These are phyloP conservation scores for Entophlyctis helioformis DNA, from an alignment of 192 early-diverging fungal genomes.

Conservation along the genomic window DNA sequence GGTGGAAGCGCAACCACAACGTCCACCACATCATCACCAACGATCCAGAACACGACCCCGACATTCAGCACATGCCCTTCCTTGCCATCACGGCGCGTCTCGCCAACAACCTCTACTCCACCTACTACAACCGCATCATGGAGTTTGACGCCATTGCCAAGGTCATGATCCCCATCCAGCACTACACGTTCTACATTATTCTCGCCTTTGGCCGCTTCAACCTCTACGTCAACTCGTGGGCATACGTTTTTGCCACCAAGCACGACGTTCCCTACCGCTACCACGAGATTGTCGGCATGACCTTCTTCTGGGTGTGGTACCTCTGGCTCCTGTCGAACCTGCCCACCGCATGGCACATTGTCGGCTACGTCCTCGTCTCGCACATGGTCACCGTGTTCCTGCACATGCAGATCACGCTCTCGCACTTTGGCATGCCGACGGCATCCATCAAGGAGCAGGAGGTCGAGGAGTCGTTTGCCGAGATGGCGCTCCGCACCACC, in stretches of 20 bases:
- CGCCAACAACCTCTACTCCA: constrained; percentile 74
- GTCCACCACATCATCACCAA: constrained; percentile 97
- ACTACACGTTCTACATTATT: constrained; percentile 76
- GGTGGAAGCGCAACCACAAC: constrained; percentile 98
- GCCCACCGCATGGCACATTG: constrained; percentile 48
- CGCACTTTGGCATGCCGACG: constrained; percentile 86
- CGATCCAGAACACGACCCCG: constrained; percentile 87
- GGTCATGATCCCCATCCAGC: constrained; percentile 70
- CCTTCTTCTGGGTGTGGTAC: constrained; percentile 73
- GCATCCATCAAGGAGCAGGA: constrained; percentile 31
- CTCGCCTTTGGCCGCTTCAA: constrained; percentile 90
- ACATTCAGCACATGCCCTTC: constrained; percentile 97
- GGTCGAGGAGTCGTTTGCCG: constrained; percentile 65
- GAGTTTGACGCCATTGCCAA: constrained; percentile 65
- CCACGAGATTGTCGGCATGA: constrained; percentile 64
- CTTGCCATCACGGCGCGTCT: constrained; percentile 74
- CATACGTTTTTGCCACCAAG: constrained; percentile 44
- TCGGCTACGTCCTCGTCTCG: constrained; percentile 62
- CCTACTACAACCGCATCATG: constrained; percentile 75
- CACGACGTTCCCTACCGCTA: constrained; percentile 57
- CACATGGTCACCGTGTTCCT: constrained; percentile 75
- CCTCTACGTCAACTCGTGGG: constrained; percentile 66
- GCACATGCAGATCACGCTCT: constrained; percentile 93
- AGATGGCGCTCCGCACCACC: constrained; percentile 77
- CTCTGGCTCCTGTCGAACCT: constrained; percentile 51